Conservation (phyloP, 169 alveolate species). For the Plasmodium inui region DNA sequence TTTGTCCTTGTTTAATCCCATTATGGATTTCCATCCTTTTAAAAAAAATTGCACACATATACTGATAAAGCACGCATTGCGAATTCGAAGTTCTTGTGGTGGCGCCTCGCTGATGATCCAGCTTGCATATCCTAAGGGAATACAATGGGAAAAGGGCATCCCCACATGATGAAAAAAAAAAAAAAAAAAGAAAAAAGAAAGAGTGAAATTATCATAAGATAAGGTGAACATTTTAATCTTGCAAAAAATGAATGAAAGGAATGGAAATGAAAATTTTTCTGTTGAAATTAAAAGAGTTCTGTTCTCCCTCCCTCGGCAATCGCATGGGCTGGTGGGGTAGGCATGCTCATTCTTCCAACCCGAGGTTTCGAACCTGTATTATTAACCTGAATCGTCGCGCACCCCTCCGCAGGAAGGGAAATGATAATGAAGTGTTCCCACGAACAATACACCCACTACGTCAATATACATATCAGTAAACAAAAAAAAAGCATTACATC, state of each 20-base stretch:
- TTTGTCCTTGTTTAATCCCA: too few species aligned
- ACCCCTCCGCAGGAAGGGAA: neutral
- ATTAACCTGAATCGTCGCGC: neutral
- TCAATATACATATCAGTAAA: neutral
- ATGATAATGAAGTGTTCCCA: neutral
- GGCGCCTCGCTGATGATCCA: neutral
- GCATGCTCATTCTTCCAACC: neutral
- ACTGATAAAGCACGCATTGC: neutral
- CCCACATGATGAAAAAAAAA: neutral
- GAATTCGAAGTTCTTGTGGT: neutral
- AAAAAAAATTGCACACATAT: neutral
- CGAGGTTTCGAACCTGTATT: neutral
- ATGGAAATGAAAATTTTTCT: neutral
- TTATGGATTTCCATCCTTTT: neutral
- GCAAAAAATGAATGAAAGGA: neutral
- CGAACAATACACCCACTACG: neutral
- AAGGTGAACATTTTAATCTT: neutral
- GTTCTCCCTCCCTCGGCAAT: neutral
- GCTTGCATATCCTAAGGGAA: neutral
- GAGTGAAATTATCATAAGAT: neutral
- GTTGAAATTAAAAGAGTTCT: too few species aligned
- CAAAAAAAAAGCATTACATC: neutral
- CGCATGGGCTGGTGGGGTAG: neutral
- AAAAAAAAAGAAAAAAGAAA: too few species aligned
- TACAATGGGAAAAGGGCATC: too few species aligned